Evolutionary conservation across 2,329 filamentous ascomycete species (phyloP).

Genomic region (Plectosphaerella sp.): DNA sequence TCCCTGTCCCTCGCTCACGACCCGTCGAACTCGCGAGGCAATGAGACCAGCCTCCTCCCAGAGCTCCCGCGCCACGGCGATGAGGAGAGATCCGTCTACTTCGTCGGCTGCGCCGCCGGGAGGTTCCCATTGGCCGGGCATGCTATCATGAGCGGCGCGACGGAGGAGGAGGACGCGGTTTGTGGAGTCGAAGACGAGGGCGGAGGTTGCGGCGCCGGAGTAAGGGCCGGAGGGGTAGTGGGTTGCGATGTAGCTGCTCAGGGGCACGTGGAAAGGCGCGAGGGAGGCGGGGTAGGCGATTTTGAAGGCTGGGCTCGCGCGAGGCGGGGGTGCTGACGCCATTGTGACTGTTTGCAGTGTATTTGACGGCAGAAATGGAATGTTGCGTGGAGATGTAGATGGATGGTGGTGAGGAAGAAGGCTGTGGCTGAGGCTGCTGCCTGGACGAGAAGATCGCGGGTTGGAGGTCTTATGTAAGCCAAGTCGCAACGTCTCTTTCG

Average conservation of each 20-base stretch:
- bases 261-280: slow-evolving; percentile 11
- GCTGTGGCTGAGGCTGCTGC: too few relatives aligned
- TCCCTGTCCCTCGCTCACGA: slow-evolving; percentile 20
- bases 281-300: slow-evolving; percentile 12
- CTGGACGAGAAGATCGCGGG: too few relatives aligned
- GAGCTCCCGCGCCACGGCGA: slow-evolving; percentile 41
- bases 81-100: slow-evolving; percentile 34
- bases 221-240: slow-evolving; percentile 4
- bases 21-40: slow-evolving; percentile 19
- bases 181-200: slow-evolving; percentile 27
- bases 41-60: slow-evolving; percentile 40
- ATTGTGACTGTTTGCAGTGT: background rate
- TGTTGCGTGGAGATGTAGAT: too few relatives aligned
- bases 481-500: too few relatives aligned
- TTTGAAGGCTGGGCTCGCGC: slow-evolving; percentile 7
- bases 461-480: too few relatives aligned
- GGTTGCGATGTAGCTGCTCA: slow-evolving; percentile 10
- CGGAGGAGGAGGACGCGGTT: slow-evolving; percentile 39
- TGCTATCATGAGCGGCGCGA: slow-evolving; percentile 37
- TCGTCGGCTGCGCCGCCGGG: slow-evolving; percentile 44
- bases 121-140: slow-evolving; percentile 42
- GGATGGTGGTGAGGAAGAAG: too few relatives aligned
- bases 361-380: background rate
- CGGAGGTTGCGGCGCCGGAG: slow-evolving; percentile 24
- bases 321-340: background rate